phyloP scores from a whole-genome alignment of 805 yeast genomes.

The Metschnikowia koreensis region DNA sequence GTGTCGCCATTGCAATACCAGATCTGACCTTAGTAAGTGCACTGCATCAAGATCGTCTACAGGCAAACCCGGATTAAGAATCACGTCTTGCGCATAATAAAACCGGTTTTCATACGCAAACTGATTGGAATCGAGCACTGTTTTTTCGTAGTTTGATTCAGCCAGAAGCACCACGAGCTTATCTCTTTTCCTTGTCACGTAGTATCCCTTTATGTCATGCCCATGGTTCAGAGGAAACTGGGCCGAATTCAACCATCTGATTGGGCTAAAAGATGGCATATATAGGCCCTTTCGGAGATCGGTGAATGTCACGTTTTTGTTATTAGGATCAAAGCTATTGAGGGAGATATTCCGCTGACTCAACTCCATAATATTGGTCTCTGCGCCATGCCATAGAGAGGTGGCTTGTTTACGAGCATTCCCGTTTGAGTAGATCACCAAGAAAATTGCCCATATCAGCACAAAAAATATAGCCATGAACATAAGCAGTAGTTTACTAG shows the following conservation, averaged over 20 bases:
- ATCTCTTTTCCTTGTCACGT: constrained; percentile 19
- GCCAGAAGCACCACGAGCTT: constrained; percentile 25
- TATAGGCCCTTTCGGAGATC: constrained; percentile 22
- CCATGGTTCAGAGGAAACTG: constrained; percentile 30
- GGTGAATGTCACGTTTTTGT: constrained; percentile 30
- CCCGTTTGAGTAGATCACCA: constrained; percentile 28
- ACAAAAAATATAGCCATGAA: constrained; percentile 6
- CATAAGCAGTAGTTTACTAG: constrained; percentile 4
- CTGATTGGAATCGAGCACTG: constrained; percentile 27
- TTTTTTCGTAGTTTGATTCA: constrained; percentile 26
- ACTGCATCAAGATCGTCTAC: constrained; percentile 42
- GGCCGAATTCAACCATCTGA: constrained; percentile 29
- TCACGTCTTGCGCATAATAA: constrained; percentile 29
- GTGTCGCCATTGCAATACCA: constrained; percentile 42
- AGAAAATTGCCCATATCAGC: constrained; percentile 27
- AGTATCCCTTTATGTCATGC: constrained; percentile 28
- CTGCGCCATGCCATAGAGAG: constrained; percentile 19
- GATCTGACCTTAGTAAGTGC: constrained; percentile 57
- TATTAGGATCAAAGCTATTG: constrained; percentile 26
- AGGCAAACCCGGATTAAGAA: constrained; percentile 39
- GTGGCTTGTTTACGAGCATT: constrained; percentile 16
- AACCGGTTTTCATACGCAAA: constrained; percentile 45
- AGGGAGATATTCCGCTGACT: constrained; percentile 32
- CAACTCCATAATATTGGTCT: constrained; percentile 22
- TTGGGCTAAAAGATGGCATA: constrained; percentile 3